These are phyloP conservation scores for Colletotrichum sp. DNA, from an alignment of 2,329 filamentous ascomycete genomes.

Conservation along the genomic window DNA sequence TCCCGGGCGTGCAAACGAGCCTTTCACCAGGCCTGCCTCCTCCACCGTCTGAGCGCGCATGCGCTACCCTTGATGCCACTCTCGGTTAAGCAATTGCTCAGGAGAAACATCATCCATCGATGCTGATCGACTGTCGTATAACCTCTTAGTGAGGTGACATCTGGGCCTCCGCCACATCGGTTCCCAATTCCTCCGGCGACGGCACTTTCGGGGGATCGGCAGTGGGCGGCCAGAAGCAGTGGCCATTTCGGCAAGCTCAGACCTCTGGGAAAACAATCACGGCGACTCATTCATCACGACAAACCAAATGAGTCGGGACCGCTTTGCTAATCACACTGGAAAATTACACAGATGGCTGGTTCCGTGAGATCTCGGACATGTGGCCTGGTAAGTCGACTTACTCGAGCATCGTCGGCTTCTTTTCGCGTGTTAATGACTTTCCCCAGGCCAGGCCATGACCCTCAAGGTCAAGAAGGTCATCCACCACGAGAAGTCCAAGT, in stretches of 20 bases:
- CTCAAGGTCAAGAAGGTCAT: conserved; percentile 97
- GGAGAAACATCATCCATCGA: not conserved
- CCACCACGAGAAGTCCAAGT: conserved; percentile 99
- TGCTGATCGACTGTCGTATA: conserved; percentile 2
- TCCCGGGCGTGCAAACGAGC: not conserved
- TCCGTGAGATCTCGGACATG: conserved; percentile 98
- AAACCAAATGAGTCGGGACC: not conserved
- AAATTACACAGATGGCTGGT: conserved; percentile 86
- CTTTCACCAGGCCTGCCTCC: not conserved
- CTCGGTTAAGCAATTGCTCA: conserved; percentile 20
- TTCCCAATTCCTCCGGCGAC: not conserved
- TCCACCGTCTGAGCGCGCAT: conserved; percentile 16
- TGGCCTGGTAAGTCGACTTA: conserved; percentile 72
- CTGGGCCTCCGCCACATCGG: not conserved
- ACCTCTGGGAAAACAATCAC: not conserved
- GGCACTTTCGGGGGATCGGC: not conserved
- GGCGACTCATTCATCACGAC: not conserved
- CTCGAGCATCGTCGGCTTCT: not conserved
- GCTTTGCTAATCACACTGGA: not conserved
- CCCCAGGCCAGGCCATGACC: conserved; percentile 93
- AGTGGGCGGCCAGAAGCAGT: not conserved
- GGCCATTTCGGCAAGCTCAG: not conserved
- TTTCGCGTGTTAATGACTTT: not conserved
- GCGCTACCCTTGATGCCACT: conserved; percentile 8
- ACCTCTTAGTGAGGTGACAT: conserved; percentile 2